Percentiles rank a stretch among this genome's conserved stretches.
Evolutionary conservation across 441 rosid genomes (phyloP).

Genomic region (Erysimum cheiri): DNA sequence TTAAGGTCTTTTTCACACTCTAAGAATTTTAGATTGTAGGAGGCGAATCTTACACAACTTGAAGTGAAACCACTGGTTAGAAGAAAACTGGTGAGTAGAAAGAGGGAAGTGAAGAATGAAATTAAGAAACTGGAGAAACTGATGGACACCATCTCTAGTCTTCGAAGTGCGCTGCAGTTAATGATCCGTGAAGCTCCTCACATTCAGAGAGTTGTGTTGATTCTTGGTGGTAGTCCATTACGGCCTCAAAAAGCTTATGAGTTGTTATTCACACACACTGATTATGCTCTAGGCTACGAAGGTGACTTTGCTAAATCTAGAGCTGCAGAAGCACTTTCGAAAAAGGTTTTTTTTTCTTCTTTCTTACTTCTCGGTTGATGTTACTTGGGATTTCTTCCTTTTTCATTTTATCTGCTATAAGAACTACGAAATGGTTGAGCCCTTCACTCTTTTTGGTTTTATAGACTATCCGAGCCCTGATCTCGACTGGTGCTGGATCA

Average conservation of each 20-base stretch:
- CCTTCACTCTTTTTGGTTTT: constrained; percentile 25
- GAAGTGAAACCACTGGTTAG: constrained; percentile 56
- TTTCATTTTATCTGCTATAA: not conserved
- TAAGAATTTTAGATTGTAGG: constrained; percentile 58
- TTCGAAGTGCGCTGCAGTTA: constrained; percentile 60
- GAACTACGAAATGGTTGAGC: not conserved
- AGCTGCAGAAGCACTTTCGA: constrained; percentile 75
- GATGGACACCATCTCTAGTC: constrained; percentile 55
- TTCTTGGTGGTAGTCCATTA: constrained; percentile 75
- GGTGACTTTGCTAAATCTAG: constrained; percentile 63
- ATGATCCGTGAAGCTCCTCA: constrained; percentile 54
- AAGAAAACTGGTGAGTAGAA: constrained; percentile 61
- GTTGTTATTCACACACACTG: constrained; percentile 55
- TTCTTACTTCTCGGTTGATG: constrained; percentile 12
- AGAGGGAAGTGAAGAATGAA: constrained; percentile 73
- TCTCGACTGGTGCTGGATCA: constrained; percentile 84
- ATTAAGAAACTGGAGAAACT: constrained; percentile 75
- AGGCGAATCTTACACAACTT: constrained; percentile 49
- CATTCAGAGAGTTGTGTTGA: constrained; percentile 61
- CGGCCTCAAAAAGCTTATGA: constrained; percentile 76
- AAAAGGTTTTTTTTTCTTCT: constrained; percentile 56
- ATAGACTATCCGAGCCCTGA: constrained; percentile 76
- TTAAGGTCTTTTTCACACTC: constrained; percentile 35
- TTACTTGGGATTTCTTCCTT: constrained; percentile 10
- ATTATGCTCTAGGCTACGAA: constrained; percentile 35